These are phyloP conservation scores for Pichia kudriavzevii DNA, from an alignment of 1,139 yeast species.

Conservation along the genomic window DNA sequence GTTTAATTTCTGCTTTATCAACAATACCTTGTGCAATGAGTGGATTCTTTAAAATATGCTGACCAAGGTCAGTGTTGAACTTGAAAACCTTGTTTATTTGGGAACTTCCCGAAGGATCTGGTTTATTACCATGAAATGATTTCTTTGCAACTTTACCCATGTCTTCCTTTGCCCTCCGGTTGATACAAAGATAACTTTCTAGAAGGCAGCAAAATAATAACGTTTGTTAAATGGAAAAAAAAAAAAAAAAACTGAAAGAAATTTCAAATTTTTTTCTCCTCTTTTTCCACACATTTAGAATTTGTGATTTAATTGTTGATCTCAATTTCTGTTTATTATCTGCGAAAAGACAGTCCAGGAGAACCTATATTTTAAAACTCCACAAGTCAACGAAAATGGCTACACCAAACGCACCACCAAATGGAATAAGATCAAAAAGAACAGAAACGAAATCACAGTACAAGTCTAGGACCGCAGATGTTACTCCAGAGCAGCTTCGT, in stretches of 20 bases:
- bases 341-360: not conserved
- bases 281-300: too few relatives aligned
- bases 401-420: conserved; percentile 2
- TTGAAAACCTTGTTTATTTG: conserved; percentile 80
- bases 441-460: conserved; percentile 6
- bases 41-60: conserved; percentile 93
- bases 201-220: not conserved
- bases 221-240: not conserved
- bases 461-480: conserved; percentile 12
- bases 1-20: conserved; percentile 88
- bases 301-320: too few relatives aligned
- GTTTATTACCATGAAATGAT: conserved; percentile 38
- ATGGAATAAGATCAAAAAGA: conserved; percentile 2
- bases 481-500: conserved; percentile 18
- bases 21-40: conserved; percentile 96
- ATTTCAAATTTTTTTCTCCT: not conserved
- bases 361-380: not conserved
- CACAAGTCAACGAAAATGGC: not conserved
- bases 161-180: not conserved
- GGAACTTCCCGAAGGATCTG: conserved; percentile 49
- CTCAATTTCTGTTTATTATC: too few relatives aligned
- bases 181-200: not conserved
- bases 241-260: not conserved
- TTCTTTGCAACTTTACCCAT: conserved; percentile 54
- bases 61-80: conserved; percentile 94